Percentiles rank a stretch among this genome's conserved stretches.
phyloP scores from a whole-genome alignment of 495 filamentous ascomycete species.

The Aspergillus ellipticus region DNA sequence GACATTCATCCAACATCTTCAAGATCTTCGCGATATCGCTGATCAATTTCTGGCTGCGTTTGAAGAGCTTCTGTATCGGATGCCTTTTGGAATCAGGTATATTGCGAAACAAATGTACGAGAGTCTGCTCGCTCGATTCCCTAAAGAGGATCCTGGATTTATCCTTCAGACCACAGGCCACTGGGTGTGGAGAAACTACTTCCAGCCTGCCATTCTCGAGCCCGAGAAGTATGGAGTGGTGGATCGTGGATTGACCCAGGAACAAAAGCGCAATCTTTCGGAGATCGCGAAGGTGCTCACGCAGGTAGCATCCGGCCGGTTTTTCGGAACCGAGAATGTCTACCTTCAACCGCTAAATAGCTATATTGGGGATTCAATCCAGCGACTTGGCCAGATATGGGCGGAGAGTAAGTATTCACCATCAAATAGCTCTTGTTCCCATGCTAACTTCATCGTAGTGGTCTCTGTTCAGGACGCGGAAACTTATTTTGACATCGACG shows the following conservation, averaged over 20 bases:
- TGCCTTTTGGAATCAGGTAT: conserved; percentile 92
- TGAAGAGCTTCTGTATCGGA: conserved; percentile 76
- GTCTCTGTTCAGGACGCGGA: conserved; percentile 83
- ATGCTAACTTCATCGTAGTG: conserved; percentile 46
- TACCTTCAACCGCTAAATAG: conserved; percentile 92
- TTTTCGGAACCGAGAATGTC: conserved; percentile 91
- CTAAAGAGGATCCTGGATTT: conserved; percentile 70
- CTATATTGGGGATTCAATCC: conserved; percentile 81
- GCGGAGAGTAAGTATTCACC: conserved; percentile 47
- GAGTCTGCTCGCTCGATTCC: conserved; percentile 67
- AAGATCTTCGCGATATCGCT: conserved; percentile 87
- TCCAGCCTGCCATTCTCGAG: conserved; percentile 80
- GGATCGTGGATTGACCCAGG: conserved; percentile 79
- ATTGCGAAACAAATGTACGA: conserved; percentile 85
- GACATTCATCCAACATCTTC: conserved; percentile 87
- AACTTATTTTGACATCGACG: conserved; percentile 92
- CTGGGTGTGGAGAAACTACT: conserved; percentile 92
- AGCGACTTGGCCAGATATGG: conserved; percentile 75
- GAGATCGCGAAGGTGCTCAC: conserved; percentile 89
- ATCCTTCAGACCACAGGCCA: conserved; percentile 80
- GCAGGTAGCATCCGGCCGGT: conserved; percentile 77
- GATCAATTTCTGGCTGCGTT: conserved; percentile 80
- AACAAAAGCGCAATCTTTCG: conserved; percentile 87
- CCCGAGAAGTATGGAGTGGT: conserved; percentile 89
- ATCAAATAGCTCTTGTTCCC: neutral